A percentile compares a stretch with the other conserved stretches of the same genome.
Evolutionary conservation across 2,329 filamentous ascomycete species (phyloP).

Genomic region (Xylariaceae sp.): DNA sequence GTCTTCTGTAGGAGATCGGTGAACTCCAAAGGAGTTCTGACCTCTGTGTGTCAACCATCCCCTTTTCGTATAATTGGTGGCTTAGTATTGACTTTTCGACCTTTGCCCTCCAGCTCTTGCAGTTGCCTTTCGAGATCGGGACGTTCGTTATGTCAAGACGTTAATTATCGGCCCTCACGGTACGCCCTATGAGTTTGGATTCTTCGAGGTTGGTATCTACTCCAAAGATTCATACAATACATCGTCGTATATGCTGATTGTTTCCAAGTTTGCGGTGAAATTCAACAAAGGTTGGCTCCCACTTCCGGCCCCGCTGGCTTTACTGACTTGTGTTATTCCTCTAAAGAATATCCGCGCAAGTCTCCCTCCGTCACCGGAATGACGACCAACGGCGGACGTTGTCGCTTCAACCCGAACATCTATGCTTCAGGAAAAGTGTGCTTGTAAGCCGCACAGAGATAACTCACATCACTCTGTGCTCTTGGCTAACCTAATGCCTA

Average conservation of each 20-base stretch:
- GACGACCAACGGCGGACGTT: conserved; percentile 87
- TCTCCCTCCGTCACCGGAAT: conserved; percentile 65
- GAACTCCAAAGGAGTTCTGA: conserved; percentile 84
- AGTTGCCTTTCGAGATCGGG: conserved; percentile 82
- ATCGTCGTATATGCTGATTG: conserved; percentile 31
- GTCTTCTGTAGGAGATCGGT: conserved; percentile 69
- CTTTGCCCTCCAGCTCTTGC: conserved; percentile 66
- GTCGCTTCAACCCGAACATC: conserved; percentile 96
- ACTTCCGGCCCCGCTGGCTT: conserved; percentile 3
- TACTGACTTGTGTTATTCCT: conserved; percentile 7
- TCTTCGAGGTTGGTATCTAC: conserved; percentile 75
- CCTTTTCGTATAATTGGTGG: neutral
- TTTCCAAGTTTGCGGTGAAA: conserved; percentile 71
- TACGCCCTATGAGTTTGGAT: conserved; percentile 95
- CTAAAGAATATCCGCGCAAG: conserved; percentile 78
- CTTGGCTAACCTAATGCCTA: conserved; percentile 39
- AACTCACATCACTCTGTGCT: conserved; percentile 17
- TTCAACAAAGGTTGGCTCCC: conserved; percentile 70
- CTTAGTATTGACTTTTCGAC: conserved; percentile 22
- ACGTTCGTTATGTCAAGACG: conserved; percentile 85
- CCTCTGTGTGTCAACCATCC: conserved; percentile 65
- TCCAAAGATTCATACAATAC: neutral
- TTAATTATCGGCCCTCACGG: conserved; percentile 91
- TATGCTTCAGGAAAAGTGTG: conserved; percentile 92
- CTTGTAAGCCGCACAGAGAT: conserved; percentile 61